These are phyloP conservation scores for Pleurotus giganteus DNA, from an alignment of 768 basidiomycete species.

Conservation along the genomic window DNA sequence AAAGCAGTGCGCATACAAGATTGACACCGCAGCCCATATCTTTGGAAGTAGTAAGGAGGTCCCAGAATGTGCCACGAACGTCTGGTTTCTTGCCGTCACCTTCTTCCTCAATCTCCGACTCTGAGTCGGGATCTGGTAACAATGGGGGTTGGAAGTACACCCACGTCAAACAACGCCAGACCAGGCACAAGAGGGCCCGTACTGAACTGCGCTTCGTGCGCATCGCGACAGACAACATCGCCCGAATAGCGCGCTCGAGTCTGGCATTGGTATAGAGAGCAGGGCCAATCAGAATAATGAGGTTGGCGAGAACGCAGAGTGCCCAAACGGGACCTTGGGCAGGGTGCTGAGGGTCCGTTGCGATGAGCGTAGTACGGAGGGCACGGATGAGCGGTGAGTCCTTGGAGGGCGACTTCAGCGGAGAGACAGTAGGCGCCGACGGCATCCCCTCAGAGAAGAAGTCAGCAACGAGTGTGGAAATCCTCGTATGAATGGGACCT, in stretches of 20 bases:
- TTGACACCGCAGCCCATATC: slow-evolving; percentile 61
- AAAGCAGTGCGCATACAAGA: slow-evolving; percentile 54
- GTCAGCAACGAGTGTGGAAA: slow-evolving; percentile 45
- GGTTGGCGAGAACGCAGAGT: slow-evolving; percentile 59
- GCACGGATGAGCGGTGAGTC: slow-evolving; percentile 63
- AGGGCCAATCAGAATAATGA: slow-evolving; percentile 67
- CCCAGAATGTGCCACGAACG: slow-evolving; percentile 37
- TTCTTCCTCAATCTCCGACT: slow-evolving; percentile 24
- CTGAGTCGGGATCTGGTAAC: slow-evolving; percentile 25
- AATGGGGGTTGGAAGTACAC: slow-evolving; percentile 58
- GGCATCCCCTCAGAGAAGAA: slow-evolving; percentile 37
- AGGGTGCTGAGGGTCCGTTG: slow-evolving; percentile 52
- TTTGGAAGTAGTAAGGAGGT: slow-evolving; percentile 39
- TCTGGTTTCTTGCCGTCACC: slow-evolving; percentile 23
- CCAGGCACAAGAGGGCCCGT: slow-evolving; percentile 55
- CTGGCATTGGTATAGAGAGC: slow-evolving; percentile 42
- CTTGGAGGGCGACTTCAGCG: slow-evolving; percentile 21
- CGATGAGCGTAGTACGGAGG: slow-evolving; percentile 58
- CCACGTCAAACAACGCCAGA: slow-evolving; percentile 71
- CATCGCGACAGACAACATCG: slow-evolving; percentile 53
- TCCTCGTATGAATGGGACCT: slow-evolving; percentile 47
- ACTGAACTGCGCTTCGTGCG: slow-evolving; percentile 64
- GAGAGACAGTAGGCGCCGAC: slow-evolving; percentile 32
- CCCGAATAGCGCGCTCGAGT: slow-evolving; percentile 44
- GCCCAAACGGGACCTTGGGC: slow-evolving; percentile 83